A percentile compares a stretch with the other conserved stretches of the same genome.
Conservation (phyloP, 805 yeast species). For the Debaryomyces castellii region DNA sequence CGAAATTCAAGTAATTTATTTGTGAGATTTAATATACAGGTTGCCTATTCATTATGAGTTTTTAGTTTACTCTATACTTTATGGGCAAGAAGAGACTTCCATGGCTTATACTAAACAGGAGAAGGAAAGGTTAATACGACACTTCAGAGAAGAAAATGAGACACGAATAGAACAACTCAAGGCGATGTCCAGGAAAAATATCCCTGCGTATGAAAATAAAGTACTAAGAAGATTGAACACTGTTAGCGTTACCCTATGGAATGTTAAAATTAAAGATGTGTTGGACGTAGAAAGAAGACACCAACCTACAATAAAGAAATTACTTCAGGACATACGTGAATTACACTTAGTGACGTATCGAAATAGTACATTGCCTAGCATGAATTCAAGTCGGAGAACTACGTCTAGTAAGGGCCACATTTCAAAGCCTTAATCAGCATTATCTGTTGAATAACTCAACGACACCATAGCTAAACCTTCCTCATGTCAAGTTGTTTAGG, state of each 20-base stretch:
- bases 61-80: too few relatives aligned
- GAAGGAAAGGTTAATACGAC: conserved; percentile 34
- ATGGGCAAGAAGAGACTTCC: too few relatives aligned
- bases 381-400: not conserved
- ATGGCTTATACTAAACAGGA: conserved; percentile 29
- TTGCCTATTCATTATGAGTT: not conserved
- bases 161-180: conserved; percentile 22
- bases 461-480: too few relatives aligned
- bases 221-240: conserved; percentile 43
- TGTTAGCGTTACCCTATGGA: conserved; percentile 50
- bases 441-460: too few relatives aligned
- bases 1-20: not conserved
- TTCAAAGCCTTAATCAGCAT: not conserved
- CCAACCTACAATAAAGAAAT: conserved; percentile 26
- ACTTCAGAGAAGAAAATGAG: conserved; percentile 21
- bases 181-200: conserved; percentile 19
- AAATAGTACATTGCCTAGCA: not conserved
- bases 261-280: conserved; percentile 44
- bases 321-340: conserved; percentile 23
- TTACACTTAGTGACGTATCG: conserved; percentile 3
- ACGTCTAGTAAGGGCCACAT: not conserved
- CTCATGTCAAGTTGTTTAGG: too few relatives aligned
- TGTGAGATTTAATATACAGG: not conserved
- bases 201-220: conserved; percentile 31
- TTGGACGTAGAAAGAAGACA: conserved; percentile 45